phyloP scores from a whole-genome alignment of 2,329 filamentous ascomycete genomes.

The Fusarium graminum region DNA sequence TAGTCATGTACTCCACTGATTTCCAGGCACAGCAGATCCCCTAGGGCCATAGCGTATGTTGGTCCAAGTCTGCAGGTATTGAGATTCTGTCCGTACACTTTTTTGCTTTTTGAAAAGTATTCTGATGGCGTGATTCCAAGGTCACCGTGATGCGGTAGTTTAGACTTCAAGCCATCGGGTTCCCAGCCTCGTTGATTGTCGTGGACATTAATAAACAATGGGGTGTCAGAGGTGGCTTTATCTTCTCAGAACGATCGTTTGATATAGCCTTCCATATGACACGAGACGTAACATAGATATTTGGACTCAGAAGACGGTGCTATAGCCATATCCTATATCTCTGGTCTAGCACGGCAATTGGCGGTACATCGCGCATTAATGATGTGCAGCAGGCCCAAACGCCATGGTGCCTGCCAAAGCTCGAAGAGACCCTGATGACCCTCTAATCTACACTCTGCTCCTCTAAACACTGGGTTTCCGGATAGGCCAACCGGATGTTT shows the following conservation, averaged over 20 bases:
- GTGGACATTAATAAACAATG: slow-evolving; percentile 40
- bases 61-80: slow-evolving; percentile 1
- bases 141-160: slow-evolving; percentile 12
- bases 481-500: slow-evolving; percentile 22
- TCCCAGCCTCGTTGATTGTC: slow-evolving; percentile 13
- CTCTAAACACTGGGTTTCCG: slow-evolving; percentile 11
- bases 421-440: no score
- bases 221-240: slow-evolving; percentile 29
- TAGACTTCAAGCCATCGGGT: slow-evolving; percentile 23
- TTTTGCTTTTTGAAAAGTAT: no score
- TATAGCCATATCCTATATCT: slow-evolving; percentile 27
- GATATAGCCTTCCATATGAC: not conserved
- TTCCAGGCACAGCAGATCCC: slow-evolving; percentile 19
- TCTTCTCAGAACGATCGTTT: slow-evolving; percentile 20
- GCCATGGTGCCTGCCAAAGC: slow-evolving; percentile 31
- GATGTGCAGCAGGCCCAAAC: slow-evolving; percentile 50
- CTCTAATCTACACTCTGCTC: slow-evolving; percentile 33
- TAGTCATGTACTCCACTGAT: slow-evolving; percentile 32
- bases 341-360: slow-evolving; percentile 42
- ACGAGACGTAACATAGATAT: slow-evolving; percentile 2
- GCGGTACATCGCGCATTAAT: slow-evolving; percentile 41
- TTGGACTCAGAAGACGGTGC: slow-evolving; percentile 16
- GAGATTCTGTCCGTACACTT: not conserved
- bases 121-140: not conserved
- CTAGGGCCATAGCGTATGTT: slow-evolving; percentile 11